Conservation (phyloP, 2,329 filamentous ascomycete genomes). For the Colletotrichum liriopes region DNA sequence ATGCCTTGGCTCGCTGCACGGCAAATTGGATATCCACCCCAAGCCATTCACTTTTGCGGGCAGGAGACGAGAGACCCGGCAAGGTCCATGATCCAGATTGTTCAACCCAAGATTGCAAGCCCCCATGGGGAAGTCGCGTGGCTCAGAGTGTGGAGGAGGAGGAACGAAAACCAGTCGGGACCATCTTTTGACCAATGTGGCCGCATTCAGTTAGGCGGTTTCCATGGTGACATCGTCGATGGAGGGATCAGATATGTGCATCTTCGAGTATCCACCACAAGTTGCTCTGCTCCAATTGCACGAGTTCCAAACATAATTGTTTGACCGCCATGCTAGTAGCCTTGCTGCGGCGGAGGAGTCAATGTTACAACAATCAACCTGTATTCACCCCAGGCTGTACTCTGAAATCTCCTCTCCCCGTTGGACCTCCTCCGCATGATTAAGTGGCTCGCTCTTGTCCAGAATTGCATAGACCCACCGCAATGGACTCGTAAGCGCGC, state of each 20-base stretch:
- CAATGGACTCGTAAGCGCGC: not conserved
- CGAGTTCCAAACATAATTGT: not conserved
- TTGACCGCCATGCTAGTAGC: not conserved
- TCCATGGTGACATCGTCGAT: not conserved
- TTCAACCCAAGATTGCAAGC: not conserved
- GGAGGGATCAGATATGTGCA: not conserved
- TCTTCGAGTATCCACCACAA: too few relatives aligned
- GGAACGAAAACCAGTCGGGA: not conserved
- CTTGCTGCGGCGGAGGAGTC: not conserved
- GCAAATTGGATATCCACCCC: not conserved
- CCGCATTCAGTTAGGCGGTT: not conserved
- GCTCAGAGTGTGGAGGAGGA: not conserved
- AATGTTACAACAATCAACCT: not conserved
- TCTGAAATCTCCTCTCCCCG: not conserved
- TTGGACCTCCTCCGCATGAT: not conserved
- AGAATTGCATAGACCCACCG: not conserved
- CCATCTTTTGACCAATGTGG: not conserved
- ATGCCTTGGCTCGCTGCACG: not conserved
- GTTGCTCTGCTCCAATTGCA: not conserved
- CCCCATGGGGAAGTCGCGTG: slow-evolving; percentile 35
- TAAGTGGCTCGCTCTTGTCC: not conserved
- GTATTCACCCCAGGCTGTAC: not conserved
- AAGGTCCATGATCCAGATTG: not conserved
- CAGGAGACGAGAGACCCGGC: not conserved
- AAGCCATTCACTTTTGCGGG: not conserved